Evolutionary conservation across 2,329 filamentous ascomycete genomes (phyloP).

Genomic region (Penicillium sp.): DNA sequence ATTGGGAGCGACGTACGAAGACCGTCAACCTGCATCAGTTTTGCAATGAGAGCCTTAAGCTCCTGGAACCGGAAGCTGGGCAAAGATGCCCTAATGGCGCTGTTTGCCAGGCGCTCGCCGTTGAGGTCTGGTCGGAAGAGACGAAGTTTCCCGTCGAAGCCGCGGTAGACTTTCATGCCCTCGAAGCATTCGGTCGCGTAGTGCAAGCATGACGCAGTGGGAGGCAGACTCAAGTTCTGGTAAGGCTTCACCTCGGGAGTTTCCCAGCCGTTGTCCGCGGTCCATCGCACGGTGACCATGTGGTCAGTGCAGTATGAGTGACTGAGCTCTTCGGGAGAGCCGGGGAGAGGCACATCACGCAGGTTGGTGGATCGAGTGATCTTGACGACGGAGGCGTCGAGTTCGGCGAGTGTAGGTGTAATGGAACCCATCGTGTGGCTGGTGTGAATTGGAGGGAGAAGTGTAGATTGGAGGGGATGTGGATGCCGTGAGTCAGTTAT

Average conservation of each 20-base stretch:
- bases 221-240: conserved; percentile 76
- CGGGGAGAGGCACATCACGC: conserved; percentile 42
- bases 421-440: conserved; percentile 37
- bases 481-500: background rate
- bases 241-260: conserved; percentile 76
- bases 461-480: background rate
- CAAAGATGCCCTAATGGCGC: conserved; percentile 69
- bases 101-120: conserved; percentile 65
- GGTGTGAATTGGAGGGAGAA: background rate
- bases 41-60: conserved; percentile 74
- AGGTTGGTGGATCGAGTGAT: conserved; percentile 43
- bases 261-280: conserved; percentile 68
- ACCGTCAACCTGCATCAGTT: conserved; percentile 71
- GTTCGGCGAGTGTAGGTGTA: conserved; percentile 36
- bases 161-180: conserved; percentile 75
- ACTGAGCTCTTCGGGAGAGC: conserved; percentile 46
- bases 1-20: conserved; percentile 51
- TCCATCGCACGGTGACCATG: conserved; percentile 81
- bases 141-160: conserved; percentile 72
- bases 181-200: conserved; percentile 94
- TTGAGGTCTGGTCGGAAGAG: conserved; percentile 80
- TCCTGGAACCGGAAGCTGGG: conserved; percentile 73
- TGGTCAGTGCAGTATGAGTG: conserved; percentile 72
- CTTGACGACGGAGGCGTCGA: conserved; percentile 46
- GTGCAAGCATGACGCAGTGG: conserved; percentile 80